These are phyloP conservation scores for Trichoderma orchidacearum DNA, from an alignment of 495 filamentous ascomycete species.

Conservation along the genomic window DNA sequence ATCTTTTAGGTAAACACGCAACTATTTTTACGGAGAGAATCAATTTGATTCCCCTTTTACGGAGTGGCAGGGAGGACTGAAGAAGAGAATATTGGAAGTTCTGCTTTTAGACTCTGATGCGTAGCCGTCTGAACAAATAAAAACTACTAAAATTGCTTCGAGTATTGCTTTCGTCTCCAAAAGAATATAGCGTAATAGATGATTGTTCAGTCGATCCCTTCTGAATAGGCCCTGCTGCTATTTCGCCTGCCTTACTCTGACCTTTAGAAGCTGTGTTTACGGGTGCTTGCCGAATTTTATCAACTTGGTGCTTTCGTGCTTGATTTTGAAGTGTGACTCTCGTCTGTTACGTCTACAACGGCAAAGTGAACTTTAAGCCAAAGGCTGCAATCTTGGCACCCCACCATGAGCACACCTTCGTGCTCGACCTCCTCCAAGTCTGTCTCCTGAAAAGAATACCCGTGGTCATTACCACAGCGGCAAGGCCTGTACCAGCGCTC, in stretches of 20 bases:
- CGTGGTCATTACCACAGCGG: slow-evolving; percentile 66
- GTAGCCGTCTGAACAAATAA: slow-evolving; percentile 25
- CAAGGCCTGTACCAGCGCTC: slow-evolving; percentile 54
- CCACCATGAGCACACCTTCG: slow-evolving; percentile 58
- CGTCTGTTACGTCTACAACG: slow-evolving; percentile 32
- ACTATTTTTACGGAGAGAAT: slow-evolving; percentile 15
- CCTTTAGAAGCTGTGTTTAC: no score
- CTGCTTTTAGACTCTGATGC: slow-evolving; percentile 35
- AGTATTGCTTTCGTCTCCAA: background rate
- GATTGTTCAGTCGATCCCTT: background rate
- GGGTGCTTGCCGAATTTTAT: no score
- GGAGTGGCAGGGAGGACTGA: slow-evolving; percentile 24
- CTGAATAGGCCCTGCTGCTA: background rate
- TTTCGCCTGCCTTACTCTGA: no score
- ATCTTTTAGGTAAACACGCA: slow-evolving; percentile 38
- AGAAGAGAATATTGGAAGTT: slow-evolving; percentile 29
- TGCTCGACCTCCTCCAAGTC: slow-evolving; percentile 56
- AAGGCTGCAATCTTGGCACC: slow-evolving; percentile 70
- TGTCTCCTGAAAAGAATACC: slow-evolving; percentile 53
- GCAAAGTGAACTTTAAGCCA: slow-evolving; percentile 67
- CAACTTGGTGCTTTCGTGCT: background rate
- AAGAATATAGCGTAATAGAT: background rate
- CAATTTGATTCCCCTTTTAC: slow-evolving; percentile 10
- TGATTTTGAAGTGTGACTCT: background rate
- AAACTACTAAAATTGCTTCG: slow-evolving; percentile 23